phyloP scores from a whole-genome alignment of 352 stramenopile species.

The Vaucheria bursata region DNA sequence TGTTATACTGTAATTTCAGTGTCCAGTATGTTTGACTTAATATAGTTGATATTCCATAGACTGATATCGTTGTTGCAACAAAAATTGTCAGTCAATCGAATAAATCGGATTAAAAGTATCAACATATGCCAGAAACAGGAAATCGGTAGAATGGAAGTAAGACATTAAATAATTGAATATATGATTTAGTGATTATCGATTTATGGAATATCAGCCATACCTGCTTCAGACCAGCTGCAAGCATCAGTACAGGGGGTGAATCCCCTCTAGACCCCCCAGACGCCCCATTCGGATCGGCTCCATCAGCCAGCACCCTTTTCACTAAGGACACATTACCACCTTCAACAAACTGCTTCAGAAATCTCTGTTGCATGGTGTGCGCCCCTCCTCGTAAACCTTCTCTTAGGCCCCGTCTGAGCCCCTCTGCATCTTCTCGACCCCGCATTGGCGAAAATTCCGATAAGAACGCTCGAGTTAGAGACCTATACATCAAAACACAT shows the following conservation, averaged over 20 bases:
- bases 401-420: slow-evolving; percentile 1
- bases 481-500: too few relatives aligned
- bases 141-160: too few relatives aligned
- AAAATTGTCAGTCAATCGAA: too few relatives aligned
- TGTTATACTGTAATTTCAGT: too few relatives aligned
- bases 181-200: too few relatives aligned
- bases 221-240: slow-evolving; percentile 13
- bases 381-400: slow-evolving; percentile 1
- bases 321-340: background rate
- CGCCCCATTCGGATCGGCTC: slow-evolving; percentile 20
- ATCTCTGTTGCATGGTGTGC: background rate
- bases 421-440: background rate
- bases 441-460: slow-evolving; percentile 10
- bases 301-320: slow-evolving; percentile 16
- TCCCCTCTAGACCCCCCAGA: background rate
- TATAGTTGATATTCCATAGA: too few relatives aligned
- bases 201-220: too few relatives aligned
- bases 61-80: too few relatives aligned
- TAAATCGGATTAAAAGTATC: too few relatives aligned
- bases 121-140: too few relatives aligned
- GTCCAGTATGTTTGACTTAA: too few relatives aligned
- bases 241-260: slow-evolving; percentile 17
- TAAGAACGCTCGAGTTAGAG: slow-evolving; percentile 28
- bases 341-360: slow-evolving; percentile 14
- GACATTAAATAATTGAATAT: too few relatives aligned